Percentiles rank a stretch among this genome's conserved stretches.
These are phyloP conservation scores for Pythium sukuiense DNA, from an alignment of 352 stramenopile genomes.

Conservation along the genomic window DNA sequence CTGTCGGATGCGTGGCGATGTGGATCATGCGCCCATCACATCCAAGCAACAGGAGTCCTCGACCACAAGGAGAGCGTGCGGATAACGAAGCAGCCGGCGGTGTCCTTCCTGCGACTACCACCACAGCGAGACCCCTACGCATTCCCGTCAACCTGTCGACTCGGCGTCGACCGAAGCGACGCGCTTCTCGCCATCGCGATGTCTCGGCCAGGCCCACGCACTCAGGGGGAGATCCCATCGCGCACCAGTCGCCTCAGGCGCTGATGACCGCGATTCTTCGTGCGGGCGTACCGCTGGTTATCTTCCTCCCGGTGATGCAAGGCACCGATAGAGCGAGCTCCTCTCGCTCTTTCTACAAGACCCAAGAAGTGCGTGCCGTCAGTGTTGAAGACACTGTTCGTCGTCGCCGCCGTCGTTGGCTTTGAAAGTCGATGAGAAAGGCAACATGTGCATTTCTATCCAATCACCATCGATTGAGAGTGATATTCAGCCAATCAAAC, in stretches of 20 bases:
- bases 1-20: neutral
- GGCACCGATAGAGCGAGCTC: too few species aligned
- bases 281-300: neutral
- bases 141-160: neutral
- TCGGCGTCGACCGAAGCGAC: neutral
- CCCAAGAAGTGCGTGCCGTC: neutral
- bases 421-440: neutral
- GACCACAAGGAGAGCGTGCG: neutral
- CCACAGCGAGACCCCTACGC: neutral
- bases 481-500: neutral
- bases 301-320: neutral
- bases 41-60: neutral
- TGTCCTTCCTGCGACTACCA: neutral
- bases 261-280: neutral
- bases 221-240: neutral
- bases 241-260: neutral
- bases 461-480: conserved; percentile 1
- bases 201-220: neutral
- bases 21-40: neutral
- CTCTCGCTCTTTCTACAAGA: too few species aligned
- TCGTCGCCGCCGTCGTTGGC: neutral
- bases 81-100: neutral
- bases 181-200: neutral
- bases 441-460: neutral
- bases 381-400: neutral